These are phyloP conservation scores for Trichoderma gamsii DNA, from an alignment of 495 filamentous ascomycete genomes.

Conservation along the genomic window DNA sequence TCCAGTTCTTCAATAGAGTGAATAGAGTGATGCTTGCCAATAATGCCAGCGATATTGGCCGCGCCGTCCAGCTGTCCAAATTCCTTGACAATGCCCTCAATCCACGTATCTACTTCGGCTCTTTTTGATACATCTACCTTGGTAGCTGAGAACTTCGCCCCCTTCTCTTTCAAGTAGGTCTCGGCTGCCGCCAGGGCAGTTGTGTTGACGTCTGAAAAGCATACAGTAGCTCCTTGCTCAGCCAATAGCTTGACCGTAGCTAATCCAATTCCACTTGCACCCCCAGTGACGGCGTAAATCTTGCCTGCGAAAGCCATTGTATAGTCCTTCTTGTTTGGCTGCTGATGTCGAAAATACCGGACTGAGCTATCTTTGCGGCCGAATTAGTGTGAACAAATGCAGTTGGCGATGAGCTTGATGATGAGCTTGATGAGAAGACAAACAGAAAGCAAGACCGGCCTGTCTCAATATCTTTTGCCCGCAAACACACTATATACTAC, in stretches of 20 bases:
- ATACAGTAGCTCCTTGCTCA: constrained; percentile 36
- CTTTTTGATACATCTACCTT: constrained; percentile 30
- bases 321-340: neutral
- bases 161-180: constrained; percentile 22
- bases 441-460: neutral
- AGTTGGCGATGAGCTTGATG: neutral
- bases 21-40: constrained; percentile 29
- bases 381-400: neutral
- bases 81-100: constrained; percentile 28
- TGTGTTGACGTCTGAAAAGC: constrained; percentile 37
- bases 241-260: constrained; percentile 39
- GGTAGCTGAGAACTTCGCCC: constrained; percentile 41
- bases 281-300: constrained; percentile 44
- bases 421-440: neutral
- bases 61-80: constrained; percentile 47
- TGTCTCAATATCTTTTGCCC: neutral
- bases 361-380: neutral
- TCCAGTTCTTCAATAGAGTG: constrained; percentile 26
- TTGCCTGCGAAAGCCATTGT: constrained; percentile 28
- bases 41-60: constrained; percentile 51
- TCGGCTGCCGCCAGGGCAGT: constrained; percentile 33
- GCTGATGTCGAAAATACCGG: neutral
- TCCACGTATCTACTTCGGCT: constrained; percentile 31
- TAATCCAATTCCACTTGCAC: constrained; percentile 44
- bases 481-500: neutral